Conservation (phyloP, 306 rosid species). For the Elaeagnus macrophylla region DNA sequence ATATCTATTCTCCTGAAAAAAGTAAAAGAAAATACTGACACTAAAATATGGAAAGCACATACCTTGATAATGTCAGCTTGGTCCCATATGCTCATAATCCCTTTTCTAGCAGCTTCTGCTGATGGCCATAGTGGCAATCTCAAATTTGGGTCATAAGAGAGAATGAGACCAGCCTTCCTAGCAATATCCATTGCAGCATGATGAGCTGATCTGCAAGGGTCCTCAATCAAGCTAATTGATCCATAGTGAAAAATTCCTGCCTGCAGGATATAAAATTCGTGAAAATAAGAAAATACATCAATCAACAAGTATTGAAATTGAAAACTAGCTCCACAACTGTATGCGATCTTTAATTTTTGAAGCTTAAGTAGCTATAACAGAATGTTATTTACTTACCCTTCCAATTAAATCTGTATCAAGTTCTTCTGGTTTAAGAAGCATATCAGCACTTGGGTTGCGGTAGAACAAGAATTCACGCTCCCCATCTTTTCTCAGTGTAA, state of each 20-base stretch:
- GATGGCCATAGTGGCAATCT: conserved; percentile 83
- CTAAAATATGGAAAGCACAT: background rate
- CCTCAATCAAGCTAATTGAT: conserved; percentile 76
- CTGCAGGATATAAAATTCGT: conserved; percentile 32
- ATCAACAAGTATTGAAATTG: background rate
- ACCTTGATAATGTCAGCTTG: conserved; percentile 75
- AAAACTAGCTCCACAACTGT: background rate
- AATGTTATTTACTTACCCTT: conserved; percentile 23
- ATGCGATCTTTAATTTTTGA: background rate
- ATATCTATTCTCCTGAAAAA: background rate
- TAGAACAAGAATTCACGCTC: conserved; percentile 79
- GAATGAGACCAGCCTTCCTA: conserved; percentile 49
- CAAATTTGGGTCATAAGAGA: conserved; percentile 81
- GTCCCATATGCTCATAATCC: conserved; percentile 72
- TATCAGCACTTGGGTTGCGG: conserved; percentile 83
- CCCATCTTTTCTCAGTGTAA: conserved; percentile 66
- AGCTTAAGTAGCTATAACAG: background rate
- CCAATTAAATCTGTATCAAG: conserved; percentile 42
- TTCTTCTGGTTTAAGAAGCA: conserved; percentile 67
- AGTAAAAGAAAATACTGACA: too few species aligned
- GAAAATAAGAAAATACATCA: conserved; percentile 26
- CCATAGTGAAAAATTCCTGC: conserved; percentile 75
- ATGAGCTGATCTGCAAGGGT: conserved; percentile 73
- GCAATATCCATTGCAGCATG: conserved; percentile 67
- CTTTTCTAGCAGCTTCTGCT: conserved; percentile 48